A percentile compares a stretch with the other conserved stretches of the same genome.
Conservation (phyloP, 257 asterid genomes). For the Anisodus acutangulus region DNA sequence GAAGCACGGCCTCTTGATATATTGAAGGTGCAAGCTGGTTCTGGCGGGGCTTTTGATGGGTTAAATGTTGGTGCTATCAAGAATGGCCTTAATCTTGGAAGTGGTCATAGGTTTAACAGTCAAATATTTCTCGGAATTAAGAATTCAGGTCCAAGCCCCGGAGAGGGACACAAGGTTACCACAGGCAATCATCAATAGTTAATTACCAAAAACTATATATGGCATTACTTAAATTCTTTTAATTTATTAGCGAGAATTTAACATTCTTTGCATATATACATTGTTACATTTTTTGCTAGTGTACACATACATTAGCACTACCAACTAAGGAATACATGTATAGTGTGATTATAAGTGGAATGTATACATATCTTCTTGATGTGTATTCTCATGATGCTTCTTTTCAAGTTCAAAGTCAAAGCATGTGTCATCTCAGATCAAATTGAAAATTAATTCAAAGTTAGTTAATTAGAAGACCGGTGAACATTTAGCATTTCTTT, state of each 20-base stretch:
- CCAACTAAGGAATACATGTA: background rate
- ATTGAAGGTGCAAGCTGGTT: background rate
- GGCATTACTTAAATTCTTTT: background rate
- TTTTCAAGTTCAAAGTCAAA: background rate
- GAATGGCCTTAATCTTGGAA: slow-evolving; percentile 34
- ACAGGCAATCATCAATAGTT: slow-evolving; percentile 26
- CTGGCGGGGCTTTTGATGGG: slow-evolving; percentile 10
- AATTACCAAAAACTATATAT: background rate
- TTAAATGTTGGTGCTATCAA: slow-evolving; percentile 28
- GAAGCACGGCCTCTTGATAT: slow-evolving; percentile 50
- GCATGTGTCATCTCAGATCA: background rate
- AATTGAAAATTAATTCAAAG: background rate
- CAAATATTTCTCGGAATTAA: slow-evolving; percentile 31
- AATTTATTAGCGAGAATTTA: background rate
- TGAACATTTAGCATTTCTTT: background rate
- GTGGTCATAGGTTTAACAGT: slow-evolving; percentile 22
- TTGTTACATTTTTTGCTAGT: background rate
- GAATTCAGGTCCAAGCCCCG: slow-evolving; percentile 49
- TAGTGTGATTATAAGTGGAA: too few species aligned
- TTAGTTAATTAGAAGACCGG: background rate
- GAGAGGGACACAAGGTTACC: slow-evolving; percentile 36
- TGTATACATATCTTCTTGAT: background rate
- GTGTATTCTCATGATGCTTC: background rate
- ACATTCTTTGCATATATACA: background rate
- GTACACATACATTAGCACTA: background rate